Evolutionary conservation across 1,139 yeast genomes (phyloP), one percentile per base, ranked within the genome.

Genomic region (Zygosaccharomyces sapae): DNA sequence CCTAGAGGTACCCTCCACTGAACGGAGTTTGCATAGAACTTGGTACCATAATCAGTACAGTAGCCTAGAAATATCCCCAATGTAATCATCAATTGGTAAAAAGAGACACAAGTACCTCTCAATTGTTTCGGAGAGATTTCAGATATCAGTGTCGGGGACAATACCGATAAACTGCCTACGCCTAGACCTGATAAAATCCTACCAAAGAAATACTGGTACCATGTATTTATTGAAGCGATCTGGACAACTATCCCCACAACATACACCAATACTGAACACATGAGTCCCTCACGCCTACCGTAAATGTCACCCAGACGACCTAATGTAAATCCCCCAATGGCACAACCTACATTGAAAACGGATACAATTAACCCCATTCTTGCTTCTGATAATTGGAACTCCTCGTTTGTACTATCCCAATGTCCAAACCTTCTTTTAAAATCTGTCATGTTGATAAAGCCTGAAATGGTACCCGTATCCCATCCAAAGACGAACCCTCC

Each of bases 401-500:
- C 61, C 12, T 50, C 47, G 5, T 20, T 24, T 3, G 20, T n/a
- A 8, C 13, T 9, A 37, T 37, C 12, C 40, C 40, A 37, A 10
- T n/a, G 3, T 53, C 81, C 81, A 56, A 83, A 85, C 54, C 78
- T 71, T 34, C 65, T 60, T 45, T 68, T 70, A 63, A 82, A 88
- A 57, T 80, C 81, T 3, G 77, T 69, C 86, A 83, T 82, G 59
- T 81, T 81, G 62, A 84, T 75, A 58, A 85, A 81, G 60, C 95
- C 95, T 33, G 85, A 78, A 61, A 83, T 83, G 56, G 88, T 81
- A 70, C 89, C 89, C 27, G 89, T 82, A 70, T 83, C 89, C 77
- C 82, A 83, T 55, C 89, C 89, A 63, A 75, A 83, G 52, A 82
- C 79, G 59, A 80, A 74, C 61, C 87, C 87, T 69, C 85, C 86